Evolutionary conservation across 805 yeast genomes (phyloP), one percentile per base, ranked within the genome.

Genomic region (Wickerhamiella musiphila): DNA sequence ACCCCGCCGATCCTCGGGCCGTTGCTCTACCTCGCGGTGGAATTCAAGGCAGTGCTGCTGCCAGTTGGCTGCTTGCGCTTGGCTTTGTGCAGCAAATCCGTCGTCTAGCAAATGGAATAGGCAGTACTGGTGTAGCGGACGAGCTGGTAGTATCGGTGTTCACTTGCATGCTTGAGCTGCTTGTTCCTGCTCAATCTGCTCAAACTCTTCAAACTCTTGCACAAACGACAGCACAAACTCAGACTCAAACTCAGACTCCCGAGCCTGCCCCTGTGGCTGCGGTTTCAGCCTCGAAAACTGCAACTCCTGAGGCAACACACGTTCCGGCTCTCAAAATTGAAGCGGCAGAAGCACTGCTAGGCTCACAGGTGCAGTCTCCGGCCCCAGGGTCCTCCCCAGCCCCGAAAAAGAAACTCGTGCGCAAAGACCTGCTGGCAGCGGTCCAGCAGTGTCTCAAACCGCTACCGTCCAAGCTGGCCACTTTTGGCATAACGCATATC

Each of bases 21-120:
- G n/a, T n/a, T n/a, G n/a, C n/a, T n/a, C n/a, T n/a, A n/a, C n/a
- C n/a, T n/a, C n/a, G n/a, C n/a, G n/a, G n/a, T n/a, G n/a, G n/a
- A n/a, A n/a, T n/a, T n/a, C n/a, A n/a, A n/a, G n/a, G n/a, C n/a
- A n/a, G n/a, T n/a, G n/a, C n/a, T n/a, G n/a, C n/a, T n/a, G n/a
- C n/a, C n/a, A n/a, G n/a, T n/a, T 33, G 45, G 33, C 28, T 40
- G 12, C 30, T 36, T 14, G 46, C 45, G 5, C 32, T 49, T 14
- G 48, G 45, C 25, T 46, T 38, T 27, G 46, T 48, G 0, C 37
- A 64, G 11, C 84, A 75, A 31, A 60, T 78, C 44, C 62, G 79
- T 39, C 66, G 75, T 37, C 62, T 76, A 54, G 79, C 82, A 38
- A 78, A 75, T 48, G 92, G 92, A 0, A 74, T 73, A 49, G 86